phyloP scores from a whole-genome alignment of 257 asterid species.

The Solanum raphanifolium region DNA sequence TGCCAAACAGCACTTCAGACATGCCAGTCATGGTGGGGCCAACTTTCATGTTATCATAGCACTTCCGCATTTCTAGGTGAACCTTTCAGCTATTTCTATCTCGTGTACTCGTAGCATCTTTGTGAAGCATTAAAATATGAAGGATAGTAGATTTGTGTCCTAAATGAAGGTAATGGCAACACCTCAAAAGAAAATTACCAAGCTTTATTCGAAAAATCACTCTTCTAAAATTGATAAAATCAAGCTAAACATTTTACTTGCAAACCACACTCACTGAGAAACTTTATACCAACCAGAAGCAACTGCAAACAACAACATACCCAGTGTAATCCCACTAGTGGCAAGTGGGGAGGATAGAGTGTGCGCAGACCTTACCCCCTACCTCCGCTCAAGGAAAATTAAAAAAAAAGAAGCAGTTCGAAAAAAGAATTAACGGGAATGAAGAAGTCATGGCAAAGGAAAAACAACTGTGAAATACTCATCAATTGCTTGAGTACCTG shows the following conservation, averaged over 20 bases:
- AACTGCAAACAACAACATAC: not conserved
- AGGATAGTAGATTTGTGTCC: not conserved
- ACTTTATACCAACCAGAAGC: not conserved
- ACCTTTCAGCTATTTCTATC: not conserved
- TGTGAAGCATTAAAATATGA: not conserved
- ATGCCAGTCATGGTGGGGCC: not conserved
- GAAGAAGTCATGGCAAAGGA: not conserved
- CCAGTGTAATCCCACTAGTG: not conserved
- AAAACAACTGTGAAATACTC: not conserved
- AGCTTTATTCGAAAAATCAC: not conserved
- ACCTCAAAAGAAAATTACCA: not conserved
- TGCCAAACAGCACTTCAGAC: not conserved
- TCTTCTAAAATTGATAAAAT: not conserved
- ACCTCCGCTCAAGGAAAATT: not conserved
- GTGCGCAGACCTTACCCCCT: no score
- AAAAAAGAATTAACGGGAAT: not conserved
- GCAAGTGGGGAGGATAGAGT: not conserved
- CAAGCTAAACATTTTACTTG: not conserved
- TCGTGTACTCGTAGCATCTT: not conserved
- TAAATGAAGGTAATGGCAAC: not conserved
- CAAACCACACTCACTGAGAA: not conserved
- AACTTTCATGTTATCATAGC: not conserved
- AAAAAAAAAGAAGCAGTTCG: not conserved
- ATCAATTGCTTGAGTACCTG: conserved; percentile 29
- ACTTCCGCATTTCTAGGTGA: not conserved